Evolutionary conservation across 2,329 filamentous ascomycete genomes (phyloP).

Genomic region (Immersiporthe knoxdaviesiana): DNA sequence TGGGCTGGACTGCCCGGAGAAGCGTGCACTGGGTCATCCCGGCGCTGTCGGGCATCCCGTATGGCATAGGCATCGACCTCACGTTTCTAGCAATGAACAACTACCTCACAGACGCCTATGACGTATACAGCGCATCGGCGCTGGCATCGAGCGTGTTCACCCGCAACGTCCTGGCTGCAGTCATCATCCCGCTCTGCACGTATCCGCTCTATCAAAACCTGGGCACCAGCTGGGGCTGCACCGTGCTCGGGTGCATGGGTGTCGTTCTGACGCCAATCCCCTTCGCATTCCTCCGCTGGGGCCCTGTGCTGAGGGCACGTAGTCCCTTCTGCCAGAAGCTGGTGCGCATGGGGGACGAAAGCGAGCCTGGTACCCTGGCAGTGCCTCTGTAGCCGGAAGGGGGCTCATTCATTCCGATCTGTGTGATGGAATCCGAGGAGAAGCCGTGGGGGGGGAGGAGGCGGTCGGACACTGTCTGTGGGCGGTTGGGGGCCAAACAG

Average conservation of each 20-base stretch:
- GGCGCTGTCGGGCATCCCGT: conserved; percentile 62
- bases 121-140: conserved; percentile 62
- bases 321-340: conserved; percentile 8
- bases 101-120: conserved; percentile 68
- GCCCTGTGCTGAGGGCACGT: not conserved
- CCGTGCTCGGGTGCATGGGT: conserved; percentile 53
- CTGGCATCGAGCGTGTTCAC: conserved; percentile 54
- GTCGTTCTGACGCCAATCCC: conserved; percentile 54
- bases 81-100: conserved; percentile 65
- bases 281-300: conserved; percentile 47
- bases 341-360: not conserved
- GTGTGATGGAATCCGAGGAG: too few relatives aligned
- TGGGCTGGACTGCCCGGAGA: conserved; percentile 59
- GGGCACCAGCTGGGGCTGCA: conserved; percentile 52
- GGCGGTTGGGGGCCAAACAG: too few relatives aligned
- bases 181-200: conserved; percentile 59
- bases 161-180: conserved; percentile 53
- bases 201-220: conserved; percentile 51
- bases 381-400: too few relatives aligned
- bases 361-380: not conserved
- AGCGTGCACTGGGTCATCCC: conserved; percentile 57
- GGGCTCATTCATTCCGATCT: too few relatives aligned
- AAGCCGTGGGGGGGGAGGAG: too few relatives aligned
- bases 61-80: conserved; percentile 63
- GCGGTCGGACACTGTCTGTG: too few relatives aligned